Evolutionary conservation across 2,329 filamentous ascomycete genomes (phyloP).

Genomic region (Alternaria ventricosa): DNA sequence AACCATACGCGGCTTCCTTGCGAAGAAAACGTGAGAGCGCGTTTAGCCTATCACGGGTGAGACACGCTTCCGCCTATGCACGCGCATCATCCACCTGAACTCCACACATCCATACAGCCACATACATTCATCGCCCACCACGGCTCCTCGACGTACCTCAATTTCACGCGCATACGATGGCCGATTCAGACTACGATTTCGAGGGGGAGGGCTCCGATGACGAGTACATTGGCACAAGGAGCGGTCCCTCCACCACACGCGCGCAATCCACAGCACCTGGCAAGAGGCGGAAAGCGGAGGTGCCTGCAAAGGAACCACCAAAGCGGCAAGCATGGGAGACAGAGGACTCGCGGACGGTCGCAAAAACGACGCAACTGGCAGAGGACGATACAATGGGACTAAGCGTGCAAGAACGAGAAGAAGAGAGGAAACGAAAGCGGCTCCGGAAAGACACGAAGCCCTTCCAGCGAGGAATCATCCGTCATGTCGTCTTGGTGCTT

Average conservation of each 20-base stretch:
- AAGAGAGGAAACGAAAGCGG: conserved; percentile 80
- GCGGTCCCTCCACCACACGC: conserved; percentile 31
- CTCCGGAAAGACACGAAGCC: conserved; percentile 93
- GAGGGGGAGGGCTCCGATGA: conserved; percentile 70
- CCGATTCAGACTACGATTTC: conserved; percentile 76
- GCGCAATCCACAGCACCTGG: conserved; percentile 25
- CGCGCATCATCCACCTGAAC: neutral
- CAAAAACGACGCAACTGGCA: conserved; percentile 64
- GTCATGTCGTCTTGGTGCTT: conserved; percentile 89
- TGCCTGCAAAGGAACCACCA: conserved; percentile 29
- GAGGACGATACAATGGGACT: conserved; percentile 77
- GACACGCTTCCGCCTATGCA: conserved; percentile 9
- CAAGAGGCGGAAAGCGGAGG: conserved; percentile 27
- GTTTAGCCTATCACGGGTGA: conserved; percentile 27
- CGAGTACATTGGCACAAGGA: conserved; percentile 60
- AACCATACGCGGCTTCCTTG: conserved; percentile 6
- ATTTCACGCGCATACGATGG: conserved; percentile 57
- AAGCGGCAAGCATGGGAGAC: conserved; percentile 59
- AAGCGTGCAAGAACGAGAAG: conserved; percentile 73
- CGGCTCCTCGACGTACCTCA: neutral
- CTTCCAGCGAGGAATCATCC: conserved; percentile 93
- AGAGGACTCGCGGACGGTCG: conserved; percentile 54
- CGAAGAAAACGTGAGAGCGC: conserved; percentile 27
- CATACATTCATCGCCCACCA: neutral
- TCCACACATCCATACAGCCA: neutral